Conservation (phyloP, 2,329 filamentous ascomycete species). For the Fusarium nelsonii region DNA sequence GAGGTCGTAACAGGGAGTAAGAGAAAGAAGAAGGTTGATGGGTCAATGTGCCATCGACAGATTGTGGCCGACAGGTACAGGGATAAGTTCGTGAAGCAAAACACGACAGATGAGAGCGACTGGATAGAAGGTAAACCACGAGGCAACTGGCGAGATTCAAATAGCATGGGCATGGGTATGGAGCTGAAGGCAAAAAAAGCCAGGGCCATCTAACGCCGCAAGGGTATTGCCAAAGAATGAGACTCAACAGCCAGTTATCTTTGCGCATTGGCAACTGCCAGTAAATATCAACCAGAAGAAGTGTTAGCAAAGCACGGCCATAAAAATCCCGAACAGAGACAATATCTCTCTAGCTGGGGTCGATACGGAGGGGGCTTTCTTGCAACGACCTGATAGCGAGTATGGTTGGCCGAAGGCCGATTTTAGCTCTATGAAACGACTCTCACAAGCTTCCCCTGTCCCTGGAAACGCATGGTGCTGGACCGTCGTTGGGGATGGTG, state of each 20-base stretch:
- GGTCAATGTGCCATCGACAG: slow-evolving; percentile 30
- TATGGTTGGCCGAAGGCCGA: slow-evolving; percentile 28
- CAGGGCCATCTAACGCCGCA: slow-evolving; percentile 21
- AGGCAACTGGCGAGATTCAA: slow-evolving; percentile 25
- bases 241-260: slow-evolving; percentile 25
- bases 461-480: slow-evolving; percentile 14
- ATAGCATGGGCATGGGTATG: slow-evolving; percentile 27
- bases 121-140: slow-evolving; percentile 28
- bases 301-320: slow-evolving; percentile 22
- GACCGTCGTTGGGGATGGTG: slow-evolving; percentile 8
- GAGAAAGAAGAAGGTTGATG: slow-evolving; percentile 27
- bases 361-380: slow-evolving; percentile 20
- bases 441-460: slow-evolving; percentile 28
- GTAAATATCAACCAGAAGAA: slow-evolving; percentile 18
- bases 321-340: slow-evolving; percentile 15
- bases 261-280: slow-evolving; percentile 8
- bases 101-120: slow-evolving; percentile 34
- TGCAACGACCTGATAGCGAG: slow-evolving; percentile 8
- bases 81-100: slow-evolving; percentile 41
- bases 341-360: slow-evolving; percentile 23
- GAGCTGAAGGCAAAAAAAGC: slow-evolving; percentile 30
- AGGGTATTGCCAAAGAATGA: slow-evolving; percentile 20
- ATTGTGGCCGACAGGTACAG: slow-evolving; percentile 23
- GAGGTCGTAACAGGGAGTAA: slow-evolving; percentile 18
- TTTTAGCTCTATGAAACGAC: slow-evolving; percentile 11